Evolutionary conservation across 2,329 filamentous ascomycete genomes (phyloP).

Genomic region (Rhinocladiella similis): DNA sequence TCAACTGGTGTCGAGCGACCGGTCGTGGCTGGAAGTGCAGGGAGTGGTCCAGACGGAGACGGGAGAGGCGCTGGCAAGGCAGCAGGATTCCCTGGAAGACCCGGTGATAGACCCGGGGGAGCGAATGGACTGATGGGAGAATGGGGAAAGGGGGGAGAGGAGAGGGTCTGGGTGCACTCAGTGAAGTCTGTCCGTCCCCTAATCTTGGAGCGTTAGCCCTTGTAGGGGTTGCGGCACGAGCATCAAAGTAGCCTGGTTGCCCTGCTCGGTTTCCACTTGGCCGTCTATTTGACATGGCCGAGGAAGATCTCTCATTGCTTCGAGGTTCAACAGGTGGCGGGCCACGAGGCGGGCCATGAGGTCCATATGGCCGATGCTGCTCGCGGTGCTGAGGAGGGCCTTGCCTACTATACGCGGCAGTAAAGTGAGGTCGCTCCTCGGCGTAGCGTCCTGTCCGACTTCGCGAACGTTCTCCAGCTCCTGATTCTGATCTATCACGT

Average conservation of each 20-base stretch:
- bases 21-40: conserved; percentile 43
- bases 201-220: conserved; percentile 14
- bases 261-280: conserved; percentile 40
- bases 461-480: conserved; percentile 54
- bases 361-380: conserved; percentile 14
- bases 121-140: conserved; percentile 34
- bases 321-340: conserved; percentile 22
- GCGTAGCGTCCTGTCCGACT: conserved; percentile 52
- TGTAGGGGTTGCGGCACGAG: conserved; percentile 35
- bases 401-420: conserved; percentile 9
- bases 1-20: conserved; percentile 40
- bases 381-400: conserved; percentile 8
- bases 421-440: conserved; percentile 43
- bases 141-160: conserved; percentile 25
- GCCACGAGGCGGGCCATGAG: conserved; percentile 14
- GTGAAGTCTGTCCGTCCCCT: conserved; percentile 8
- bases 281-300: conserved; percentile 40
- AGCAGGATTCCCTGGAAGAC: conserved; percentile 13
- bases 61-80: conserved; percentile 42
- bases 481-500: conserved; percentile 57
- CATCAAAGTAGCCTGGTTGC: conserved; percentile 22
- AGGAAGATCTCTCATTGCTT: conserved; percentile 38
- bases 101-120: conserved; percentile 17
- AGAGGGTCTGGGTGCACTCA: conserved; percentile 19
- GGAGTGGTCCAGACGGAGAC: conserved; percentile 40